Base-by-base conservation (phyloP, 495 filamentous ascomycete genomes). In the Extremus antarcticus region DNA sequence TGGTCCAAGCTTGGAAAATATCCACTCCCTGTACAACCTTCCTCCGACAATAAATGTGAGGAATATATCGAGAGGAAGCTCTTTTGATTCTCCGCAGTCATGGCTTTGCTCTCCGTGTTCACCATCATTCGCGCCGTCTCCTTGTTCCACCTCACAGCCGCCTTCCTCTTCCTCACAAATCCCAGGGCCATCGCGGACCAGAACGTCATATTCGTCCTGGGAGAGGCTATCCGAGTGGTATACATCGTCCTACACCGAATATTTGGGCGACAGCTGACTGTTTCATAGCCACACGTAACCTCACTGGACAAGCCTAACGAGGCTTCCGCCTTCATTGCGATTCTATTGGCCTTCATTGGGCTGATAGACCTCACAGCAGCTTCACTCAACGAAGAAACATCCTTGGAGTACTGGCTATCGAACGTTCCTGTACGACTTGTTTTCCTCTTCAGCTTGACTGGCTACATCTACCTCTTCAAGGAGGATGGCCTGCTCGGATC, bases 181-280 rank as follows among this genome's bases (percentile, higher is more conserved):
- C 89, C 90, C 2, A 65, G 68, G 38, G 70, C 74, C 54, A 76
- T 95, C 57, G 79, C 83, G 43, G 83, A 92, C 64, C 88, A 89
- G 52, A 83, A 87, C 43, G 61, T 94, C 10, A 87, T 94, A 50
- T 90, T 81, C 62, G 78, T 95, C 41, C 71, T 94, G 15, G 89
- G 89, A 43, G 88, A 92, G 66, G 76, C 87, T 43, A 82, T 92
- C 79, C 77, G 80, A 56, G 76, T 94, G 56, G 86, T 87, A 79
- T 29, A 73, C n/a, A n/a, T n/a, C n/a, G n/a, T n/a, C n/a, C n/a
- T n/a, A n/a, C n/a, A n/a, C n/a, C n/a, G n/a, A n/a, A n/a, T n/a
- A n/a, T n/a, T n/a, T n/a, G n/a, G n/a, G n/a, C n/a, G n/a, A n/a
- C n/a, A n/a, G n/a, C 41, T 45, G 19, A 54, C 21, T 0, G 1